Evolutionary conservation across 2,329 filamentous ascomycete genomes (phyloP).

Genomic region (Fusarium temperatum): DNA sequence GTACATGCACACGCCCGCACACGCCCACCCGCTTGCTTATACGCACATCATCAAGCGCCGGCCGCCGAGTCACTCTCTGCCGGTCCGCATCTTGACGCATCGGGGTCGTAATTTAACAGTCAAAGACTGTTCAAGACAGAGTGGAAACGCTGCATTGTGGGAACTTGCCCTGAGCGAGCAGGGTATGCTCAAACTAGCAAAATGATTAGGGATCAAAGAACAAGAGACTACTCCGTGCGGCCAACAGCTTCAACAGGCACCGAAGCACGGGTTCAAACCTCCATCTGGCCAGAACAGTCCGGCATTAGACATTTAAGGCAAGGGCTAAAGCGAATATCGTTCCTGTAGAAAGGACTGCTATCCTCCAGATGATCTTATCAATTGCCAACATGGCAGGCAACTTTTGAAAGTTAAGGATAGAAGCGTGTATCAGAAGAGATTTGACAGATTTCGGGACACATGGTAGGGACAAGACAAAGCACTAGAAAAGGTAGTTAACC

Average conservation of each 20-base stretch:
- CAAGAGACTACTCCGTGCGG: conserved; percentile 15
- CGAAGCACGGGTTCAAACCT: conserved; percentile 15
- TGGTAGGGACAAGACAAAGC: conserved; percentile 15
- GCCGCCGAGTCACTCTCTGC: conserved; percentile 35
- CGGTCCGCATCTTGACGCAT: conserved; percentile 30
- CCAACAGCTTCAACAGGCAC: conserved; percentile 7
- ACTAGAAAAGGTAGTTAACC: conserved; percentile 11
- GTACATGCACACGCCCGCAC: conserved; percentile 37
- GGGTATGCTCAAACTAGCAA: conserved; percentile 20
- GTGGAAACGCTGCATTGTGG: conserved; percentile 20
- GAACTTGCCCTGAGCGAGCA: conserved; percentile 21
- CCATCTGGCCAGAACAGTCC: conserved; percentile 25
- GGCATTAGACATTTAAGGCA: conserved; percentile 32
- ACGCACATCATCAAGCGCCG: conserved; percentile 43
- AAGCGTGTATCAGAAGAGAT: conserved; percentile 56
- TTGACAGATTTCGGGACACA: conserved; percentile 35
- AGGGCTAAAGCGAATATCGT: conserved; percentile 35
- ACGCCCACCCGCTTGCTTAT: conserved; percentile 39
- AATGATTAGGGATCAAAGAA: conserved; percentile 10
- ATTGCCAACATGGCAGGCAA: conserved; percentile 14
- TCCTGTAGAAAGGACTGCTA: conserved; percentile 52
- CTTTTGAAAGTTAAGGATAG: conserved; percentile 25
- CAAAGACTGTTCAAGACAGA: conserved; percentile 18
- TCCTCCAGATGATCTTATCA: conserved; percentile 56
- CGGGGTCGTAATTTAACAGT: conserved; percentile 9